A percentile compares a stretch with the other conserved stretches of the same genome.
Evolutionary conservation across 75 land plant genomes (phyloP).

Genomic region (Cryptomeria japonica): DNA sequence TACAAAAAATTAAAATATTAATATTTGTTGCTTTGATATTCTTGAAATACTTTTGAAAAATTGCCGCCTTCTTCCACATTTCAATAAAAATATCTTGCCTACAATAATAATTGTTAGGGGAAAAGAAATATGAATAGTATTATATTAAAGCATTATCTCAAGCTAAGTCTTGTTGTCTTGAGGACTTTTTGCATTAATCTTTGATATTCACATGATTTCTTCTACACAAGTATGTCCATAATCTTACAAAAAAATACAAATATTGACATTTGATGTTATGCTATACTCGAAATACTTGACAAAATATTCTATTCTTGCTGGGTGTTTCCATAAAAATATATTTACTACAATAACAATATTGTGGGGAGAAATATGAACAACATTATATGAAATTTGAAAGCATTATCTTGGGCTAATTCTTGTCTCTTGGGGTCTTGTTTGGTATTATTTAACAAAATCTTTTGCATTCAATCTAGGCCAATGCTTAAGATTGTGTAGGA

Average conservation of each 20-base stretch:
- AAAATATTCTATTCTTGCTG: background rate
- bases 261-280: background rate
- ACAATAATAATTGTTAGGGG: background rate
- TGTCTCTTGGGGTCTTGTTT: background rate
- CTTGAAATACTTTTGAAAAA: background rate
- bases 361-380: background rate
- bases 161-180: background rate
- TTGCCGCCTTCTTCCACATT: background rate
- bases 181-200: background rate
- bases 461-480: background rate
- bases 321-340: background rate
- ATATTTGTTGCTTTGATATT: background rate
- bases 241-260: background rate
- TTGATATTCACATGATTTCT: constrained; percentile 84
- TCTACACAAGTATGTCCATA: constrained; percentile 79
- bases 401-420: background rate
- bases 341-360: background rate
- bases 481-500: background rate
- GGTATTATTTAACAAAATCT: background rate
- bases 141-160: background rate
- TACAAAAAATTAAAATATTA: background rate
- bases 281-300: background rate
- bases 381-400: background rate
- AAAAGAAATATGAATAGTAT: background rate
- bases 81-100: background rate